These are phyloP conservation scores for Corymbia calophylla DNA, from an alignment of 441 rosid genomes.

Conservation along the genomic window DNA sequence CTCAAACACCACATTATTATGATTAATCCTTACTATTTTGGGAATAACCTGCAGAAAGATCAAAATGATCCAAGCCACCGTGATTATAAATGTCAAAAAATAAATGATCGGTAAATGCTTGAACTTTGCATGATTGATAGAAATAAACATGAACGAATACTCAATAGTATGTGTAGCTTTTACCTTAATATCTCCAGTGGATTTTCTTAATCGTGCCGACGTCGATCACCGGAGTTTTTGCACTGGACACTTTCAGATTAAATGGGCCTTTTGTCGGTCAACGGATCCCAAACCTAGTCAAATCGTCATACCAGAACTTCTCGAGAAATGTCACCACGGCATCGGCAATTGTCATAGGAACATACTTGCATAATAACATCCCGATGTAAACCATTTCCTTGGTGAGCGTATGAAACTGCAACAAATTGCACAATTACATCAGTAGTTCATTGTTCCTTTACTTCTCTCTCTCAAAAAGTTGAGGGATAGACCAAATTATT, in stretches of 20 bases:
- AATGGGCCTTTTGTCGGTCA: constrained; percentile 29
- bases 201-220: constrained; percentile 25
- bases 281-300: constrained; percentile 20
- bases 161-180: not conserved
- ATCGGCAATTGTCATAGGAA: constrained; percentile 3
- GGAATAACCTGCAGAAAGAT: constrained; percentile 20
- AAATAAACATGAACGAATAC: not conserved
- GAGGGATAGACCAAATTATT: not conserved
- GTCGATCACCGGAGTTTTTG: constrained; percentile 25
- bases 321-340: not conserved
- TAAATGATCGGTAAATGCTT: not conserved
- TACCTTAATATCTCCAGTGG: constrained; percentile 25
- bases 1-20: constrained; percentile 6
- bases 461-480: not conserved
- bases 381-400: constrained; percentile 22
- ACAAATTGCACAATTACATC: not conserved
- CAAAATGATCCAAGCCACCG: not conserved
- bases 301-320: constrained; percentile 3
- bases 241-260: constrained; percentile 4
- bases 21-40: constrained; percentile 5
- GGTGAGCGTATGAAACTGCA: constrained; percentile 25
- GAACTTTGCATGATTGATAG: not conserved
- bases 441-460: not conserved
- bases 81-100: not conserved
- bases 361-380: constrained; percentile 10